Conservation (phyloP, 75 land plant genomes). For the Cunninghamia lanceolata region DNA sequence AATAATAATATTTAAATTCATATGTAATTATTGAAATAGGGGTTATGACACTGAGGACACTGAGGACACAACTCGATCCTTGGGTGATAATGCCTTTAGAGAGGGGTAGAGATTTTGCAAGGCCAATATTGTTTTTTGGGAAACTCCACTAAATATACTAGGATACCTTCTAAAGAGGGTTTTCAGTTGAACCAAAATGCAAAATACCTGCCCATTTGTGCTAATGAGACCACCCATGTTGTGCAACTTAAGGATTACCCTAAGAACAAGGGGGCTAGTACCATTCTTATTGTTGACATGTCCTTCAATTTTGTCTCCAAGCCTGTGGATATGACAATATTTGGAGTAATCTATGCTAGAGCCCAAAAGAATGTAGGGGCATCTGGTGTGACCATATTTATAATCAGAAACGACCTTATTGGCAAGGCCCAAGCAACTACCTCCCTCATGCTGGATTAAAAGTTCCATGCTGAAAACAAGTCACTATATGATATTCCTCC, state of each 20-base stretch:
- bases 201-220: slow-evolving; percentile 87
- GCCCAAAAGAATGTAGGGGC: slow-evolving; percentile 98
- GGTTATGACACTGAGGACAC: too few relatives aligned
- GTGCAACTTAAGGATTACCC: slow-evolving; percentile 95
- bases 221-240: slow-evolving; percentile 96
- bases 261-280: slow-evolving; percentile 18
- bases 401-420: slow-evolving; percentile 75
- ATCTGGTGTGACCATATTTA: slow-evolving; percentile 86
- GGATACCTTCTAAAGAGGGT: slow-evolving; percentile 46
- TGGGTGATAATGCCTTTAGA: slow-evolving; percentile 95
- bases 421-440: slow-evolving; percentile 71
- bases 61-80: slow-evolving; percentile 74
- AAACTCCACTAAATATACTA: too few relatives aligned
- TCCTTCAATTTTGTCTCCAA: slow-evolving; percentile 97
- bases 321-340: slow-evolving; percentile 85
- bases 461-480: slow-evolving; percentile 80
- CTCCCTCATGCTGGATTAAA: slow-evolving; percentile 93
- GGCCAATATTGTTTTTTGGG: slow-evolving; percentile 65
- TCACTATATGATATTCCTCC: slow-evolving; percentile 97
- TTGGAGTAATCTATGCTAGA: slow-evolving; percentile 88
- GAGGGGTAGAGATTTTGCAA: slow-evolving; percentile 89
- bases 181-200: slow-evolving; percentile 54
- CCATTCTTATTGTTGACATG: slow-evolving; percentile 81
- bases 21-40: too few relatives aligned
- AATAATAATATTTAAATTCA: too few relatives aligned